A percentile compares a stretch with the other conserved stretches of the same genome.
Conservation (phyloP, 306 rosid species). For the Boehmeria nivea region DNA sequence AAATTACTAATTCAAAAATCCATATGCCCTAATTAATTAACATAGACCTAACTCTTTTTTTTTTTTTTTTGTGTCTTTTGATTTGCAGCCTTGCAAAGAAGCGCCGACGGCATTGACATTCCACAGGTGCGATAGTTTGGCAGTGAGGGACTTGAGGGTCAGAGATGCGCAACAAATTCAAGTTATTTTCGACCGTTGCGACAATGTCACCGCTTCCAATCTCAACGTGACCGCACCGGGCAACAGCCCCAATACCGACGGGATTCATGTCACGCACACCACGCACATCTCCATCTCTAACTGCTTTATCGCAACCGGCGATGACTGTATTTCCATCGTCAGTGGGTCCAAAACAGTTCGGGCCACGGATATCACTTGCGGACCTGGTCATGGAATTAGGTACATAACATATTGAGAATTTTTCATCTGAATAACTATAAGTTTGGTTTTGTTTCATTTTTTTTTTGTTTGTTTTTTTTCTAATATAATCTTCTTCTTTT, state of each 20-base stretch:
- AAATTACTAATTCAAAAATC: too few relatives aligned
- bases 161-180: constrained; percentile 58
- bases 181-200: constrained; percentile 35
- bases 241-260: constrained; percentile 72
- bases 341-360: constrained; percentile 41
- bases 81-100: constrained; percentile 68
- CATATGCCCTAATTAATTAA: background rate
- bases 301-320: constrained; percentile 19
- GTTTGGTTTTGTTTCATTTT: background rate
- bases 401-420: too few relatives aligned
- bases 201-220: constrained; percentile 32
- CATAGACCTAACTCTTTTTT: constrained; percentile 4
- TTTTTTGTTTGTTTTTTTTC: background rate
- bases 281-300: constrained; percentile 26
- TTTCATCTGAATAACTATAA: too few relatives aligned
- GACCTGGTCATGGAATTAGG: constrained; percentile 81
- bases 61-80: background rate
- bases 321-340: constrained; percentile 59
- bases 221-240: constrained; percentile 47
- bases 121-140: constrained; percentile 33
- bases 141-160: constrained; percentile 36
- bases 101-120: constrained; percentile 89
- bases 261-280: constrained; percentile 57
- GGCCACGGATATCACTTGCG: constrained; percentile 47
- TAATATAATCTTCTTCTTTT: background rate